Evolutionary conservation across 192 early-diverging fungal species (phyloP), one percentile per base, ranked within the genome.

Genomic region (Rhizoclosmatium globosum): DNA sequence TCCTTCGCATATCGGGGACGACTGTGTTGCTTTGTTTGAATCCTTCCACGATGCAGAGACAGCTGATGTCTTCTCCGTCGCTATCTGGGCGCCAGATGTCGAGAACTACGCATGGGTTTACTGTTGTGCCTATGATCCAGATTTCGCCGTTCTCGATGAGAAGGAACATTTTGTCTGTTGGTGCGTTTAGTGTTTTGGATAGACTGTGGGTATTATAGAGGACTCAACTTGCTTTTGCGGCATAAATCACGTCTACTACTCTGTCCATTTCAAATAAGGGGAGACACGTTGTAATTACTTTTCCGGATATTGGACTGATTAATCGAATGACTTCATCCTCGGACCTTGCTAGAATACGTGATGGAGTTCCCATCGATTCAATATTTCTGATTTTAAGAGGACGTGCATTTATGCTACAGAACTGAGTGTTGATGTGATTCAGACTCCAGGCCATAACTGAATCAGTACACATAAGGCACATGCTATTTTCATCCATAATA

Each of bases 251-350:
- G 38, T 78, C 81, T 6, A 39, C 48, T 9, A 88, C 75, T 23
- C 47, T 57, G 47, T 88, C 88, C 50, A 85, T 85, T 60, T 89
- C 88, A 43, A 88, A 64, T 11, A 89, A 64, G 57, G 88, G 88
- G 17, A 89, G 64, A 31, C 76, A 82, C n/a, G 88, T 85, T 47
- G 86, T 85, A 15, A 89, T 65, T 3, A 86, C 61, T 64, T 86
- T 87, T 48, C 82, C 88, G 39, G 70, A 72, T 4, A 79, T 60
- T 4, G 88, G 86, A 31, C 77, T 82, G 1, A 88, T 13, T 2
- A 89, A 66, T 56, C 88, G 70, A 58, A 86, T 85, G 3, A 88
- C 78, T 15, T 87, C 87, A 64, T 89, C 88, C 31, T 85, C 82
- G 19, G 83, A 81, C 23, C 87, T 65, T 2, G 67, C 72, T 4